Evolutionary conservation across 345 rosid species (phyloP).

Genomic region (Populus alba): DNA sequence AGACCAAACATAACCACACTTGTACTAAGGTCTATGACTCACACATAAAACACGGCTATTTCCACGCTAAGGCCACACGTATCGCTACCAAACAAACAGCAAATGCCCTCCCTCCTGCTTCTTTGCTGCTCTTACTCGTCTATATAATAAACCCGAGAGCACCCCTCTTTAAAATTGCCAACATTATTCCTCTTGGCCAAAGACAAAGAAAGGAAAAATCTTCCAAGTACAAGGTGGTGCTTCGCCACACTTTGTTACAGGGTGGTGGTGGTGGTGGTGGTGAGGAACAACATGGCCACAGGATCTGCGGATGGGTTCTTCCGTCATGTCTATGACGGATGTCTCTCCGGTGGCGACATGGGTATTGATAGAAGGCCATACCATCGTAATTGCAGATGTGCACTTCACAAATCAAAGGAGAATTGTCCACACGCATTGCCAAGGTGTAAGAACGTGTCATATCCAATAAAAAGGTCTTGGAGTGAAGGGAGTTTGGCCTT

Average conservation of each 20-base stretch:
- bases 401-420: slow-evolving; percentile 43
- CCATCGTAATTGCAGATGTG: slow-evolving; percentile 62
- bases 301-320: slow-evolving; percentile 61
- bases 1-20: not conserved
- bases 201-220: not conserved
- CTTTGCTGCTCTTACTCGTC: not conserved
- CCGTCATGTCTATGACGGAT: slow-evolving; percentile 51
- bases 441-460: slow-evolving; percentile 35
- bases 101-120: not conserved
- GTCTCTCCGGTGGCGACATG: slow-evolving; percentile 45
- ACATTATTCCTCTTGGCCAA: not conserved
- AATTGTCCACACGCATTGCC: slow-evolving; percentile 23
- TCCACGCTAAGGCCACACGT: not conserved
- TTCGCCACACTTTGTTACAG: not conserved
- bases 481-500: slow-evolving; percentile 59
- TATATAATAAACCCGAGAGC: not conserved
- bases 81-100: slow-evolving; percentile 6
- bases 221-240: not conserved
- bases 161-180: not conserved
- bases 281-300: slow-evolving; percentile 29
- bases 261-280: not conserved
- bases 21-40: not conserved
- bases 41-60: not conserved
- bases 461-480: slow-evolving; percentile 59
- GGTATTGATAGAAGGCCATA: slow-evolving; percentile 59